phyloP scores from a whole-genome alignment of 1,284 basidiomycete species.

The Phylloporus sp. region DNA sequence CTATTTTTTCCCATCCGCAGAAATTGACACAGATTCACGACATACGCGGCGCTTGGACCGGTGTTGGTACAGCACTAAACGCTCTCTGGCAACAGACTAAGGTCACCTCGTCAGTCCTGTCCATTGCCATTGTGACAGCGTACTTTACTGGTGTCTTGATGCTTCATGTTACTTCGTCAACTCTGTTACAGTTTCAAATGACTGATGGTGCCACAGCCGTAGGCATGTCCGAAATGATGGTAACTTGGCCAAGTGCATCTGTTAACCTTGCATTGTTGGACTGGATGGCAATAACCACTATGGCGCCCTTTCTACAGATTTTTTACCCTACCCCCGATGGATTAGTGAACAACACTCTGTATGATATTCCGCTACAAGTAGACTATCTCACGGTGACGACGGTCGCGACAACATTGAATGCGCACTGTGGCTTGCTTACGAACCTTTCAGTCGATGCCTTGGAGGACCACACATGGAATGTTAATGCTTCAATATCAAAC shows the following conservation, averaged over 20 bases:
- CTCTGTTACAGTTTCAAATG: not conserved
- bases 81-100: slow-evolving; percentile 7
- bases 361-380: not conserved
- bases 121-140: not conserved
- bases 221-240: not conserved
- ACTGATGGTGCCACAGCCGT: not conserved
- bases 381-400: not conserved
- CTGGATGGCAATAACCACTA: not conserved
- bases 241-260: not conserved
- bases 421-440: slow-evolving; percentile 3
- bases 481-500: not conserved
- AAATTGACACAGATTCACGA: not conserved
- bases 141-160: slow-evolving; percentile 3
- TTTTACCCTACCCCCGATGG: not conserved
- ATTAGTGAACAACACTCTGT: not conserved
- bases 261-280: not conserved
- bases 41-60: not conserved
- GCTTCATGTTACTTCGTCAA: slow-evolving; percentile 1
- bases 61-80: not conserved
- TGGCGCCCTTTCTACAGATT: not conserved
- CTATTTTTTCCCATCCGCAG: not conserved
- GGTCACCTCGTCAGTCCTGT: not conserved
- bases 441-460: not conserved
- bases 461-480: not conserved
- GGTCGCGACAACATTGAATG: not conserved